Conservation (phyloP, 2,329 filamentous ascomycete species). For the Verticillium nubilum region DNA sequence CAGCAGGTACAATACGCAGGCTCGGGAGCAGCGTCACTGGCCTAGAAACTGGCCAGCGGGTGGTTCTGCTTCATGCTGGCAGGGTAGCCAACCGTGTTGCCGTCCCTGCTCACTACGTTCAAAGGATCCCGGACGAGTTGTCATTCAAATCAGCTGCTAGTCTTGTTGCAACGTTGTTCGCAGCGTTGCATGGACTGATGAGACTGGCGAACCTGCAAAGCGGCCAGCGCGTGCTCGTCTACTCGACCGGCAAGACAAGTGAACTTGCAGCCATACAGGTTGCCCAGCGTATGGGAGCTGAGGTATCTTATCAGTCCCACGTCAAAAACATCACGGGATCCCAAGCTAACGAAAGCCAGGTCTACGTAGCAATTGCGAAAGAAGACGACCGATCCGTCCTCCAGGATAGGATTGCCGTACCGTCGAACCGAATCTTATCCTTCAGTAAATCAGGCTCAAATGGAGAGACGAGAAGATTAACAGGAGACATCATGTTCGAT, state of each 20-base stretch:
- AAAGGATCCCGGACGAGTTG: conserved; percentile 2
- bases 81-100: conserved; percentile 9
- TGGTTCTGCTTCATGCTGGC: neutral
- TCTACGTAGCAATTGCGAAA: neutral
- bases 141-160: conserved; percentile 1
- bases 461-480: conserved; percentile 13
- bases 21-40: neutral
- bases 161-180: neutral
- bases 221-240: conserved; percentile 16
- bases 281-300: neutral
- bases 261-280: conserved; percentile 12
- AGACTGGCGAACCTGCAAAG: conserved; percentile 18
- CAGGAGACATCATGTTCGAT: conserved; percentile 17
- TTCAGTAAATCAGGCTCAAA: conserved; percentile 12
- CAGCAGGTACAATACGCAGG: neutral
- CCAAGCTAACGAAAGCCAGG: neutral
- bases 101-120: neutral
- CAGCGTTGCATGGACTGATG: conserved; percentile 13
- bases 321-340: no score
- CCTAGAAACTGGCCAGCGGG: neutral
- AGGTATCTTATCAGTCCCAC: neutral
- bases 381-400: neutral
- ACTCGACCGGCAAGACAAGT: conserved; percentile 14
- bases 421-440: neutral
- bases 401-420: neutral